Conservation (phyloP, 1,139 yeast genomes). For the Kurtzmaniella quercitrusa region DNA sequence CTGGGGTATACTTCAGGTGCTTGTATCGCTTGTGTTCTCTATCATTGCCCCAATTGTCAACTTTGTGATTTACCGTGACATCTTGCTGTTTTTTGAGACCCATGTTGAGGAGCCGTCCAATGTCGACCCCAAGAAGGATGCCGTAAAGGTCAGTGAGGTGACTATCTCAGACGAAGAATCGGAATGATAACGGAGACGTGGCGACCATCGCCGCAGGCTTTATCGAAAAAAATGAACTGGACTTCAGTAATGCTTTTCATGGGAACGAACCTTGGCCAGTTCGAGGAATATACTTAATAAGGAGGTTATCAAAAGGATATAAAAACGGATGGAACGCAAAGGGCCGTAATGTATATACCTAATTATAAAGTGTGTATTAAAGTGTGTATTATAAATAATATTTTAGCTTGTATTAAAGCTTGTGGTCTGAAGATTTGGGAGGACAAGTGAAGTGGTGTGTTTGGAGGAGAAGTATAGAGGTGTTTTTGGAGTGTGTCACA, state of each 20-base stretch:
- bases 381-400: too few relatives aligned
- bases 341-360: too few relatives aligned
- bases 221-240: background rate
- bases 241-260: background rate
- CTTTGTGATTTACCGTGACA: slow-evolving; percentile 51
- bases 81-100: slow-evolving; percentile 39
- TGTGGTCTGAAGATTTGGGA: too few relatives aligned
- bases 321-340: too few relatives aligned
- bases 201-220: background rate
- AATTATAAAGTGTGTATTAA: too few relatives aligned
- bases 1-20: slow-evolving; percentile 51
- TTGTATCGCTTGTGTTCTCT: slow-evolving; percentile 47
- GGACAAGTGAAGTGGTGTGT: too few relatives aligned
- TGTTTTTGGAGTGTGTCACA: too few relatives aligned
- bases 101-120: slow-evolving; percentile 7
- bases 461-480: too few relatives aligned
- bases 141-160: slow-evolving; percentile 2
- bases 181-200: background rate
- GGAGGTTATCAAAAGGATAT: too few relatives aligned
- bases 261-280: too few relatives aligned
- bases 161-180: background rate
- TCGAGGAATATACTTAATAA: too few relatives aligned
- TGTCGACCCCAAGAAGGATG: slow-evolving; percentile 1
- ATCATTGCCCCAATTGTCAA: slow-evolving; percentile 63
- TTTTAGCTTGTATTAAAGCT: too few relatives aligned